Evolutionary conservation across 2,329 filamentous ascomycete genomes (phyloP).

Genomic region (Colletotrichum sp.): DNA sequence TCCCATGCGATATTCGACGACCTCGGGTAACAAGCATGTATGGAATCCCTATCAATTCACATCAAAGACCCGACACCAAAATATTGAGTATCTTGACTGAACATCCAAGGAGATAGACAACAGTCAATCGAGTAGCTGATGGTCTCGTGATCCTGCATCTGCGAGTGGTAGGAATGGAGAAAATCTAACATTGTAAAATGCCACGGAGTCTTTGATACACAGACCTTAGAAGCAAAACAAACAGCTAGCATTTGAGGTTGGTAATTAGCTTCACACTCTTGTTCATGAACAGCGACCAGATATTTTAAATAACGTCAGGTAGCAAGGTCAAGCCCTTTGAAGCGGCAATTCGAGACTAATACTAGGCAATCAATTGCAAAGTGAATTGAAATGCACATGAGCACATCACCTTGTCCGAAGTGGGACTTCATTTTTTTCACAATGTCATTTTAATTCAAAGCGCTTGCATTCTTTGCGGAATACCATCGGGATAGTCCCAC

Average conservation of each 20-base stretch:
- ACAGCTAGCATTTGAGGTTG: not conserved
- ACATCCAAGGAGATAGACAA: not conserved
- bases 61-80: not conserved
- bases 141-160: not conserved
- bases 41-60: not conserved
- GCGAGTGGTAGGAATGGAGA: not conserved
- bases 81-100: not conserved
- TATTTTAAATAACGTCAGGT: not conserved
- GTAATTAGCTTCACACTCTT: not conserved
- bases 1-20: not conserved
- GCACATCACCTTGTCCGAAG: not conserved
- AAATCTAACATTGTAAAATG: rapidly evolving
- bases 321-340: rapidly evolving
- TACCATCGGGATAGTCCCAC: not conserved
- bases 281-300: rapidly evolving
- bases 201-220: not conserved
- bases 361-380: rapidly evolving
- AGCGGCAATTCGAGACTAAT: not conserved
- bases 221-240: not conserved
- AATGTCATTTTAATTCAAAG: not conserved
- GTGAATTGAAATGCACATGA: not conserved
- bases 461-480: not conserved
- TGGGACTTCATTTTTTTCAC: not conserved
- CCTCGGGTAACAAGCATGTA: not conserved
- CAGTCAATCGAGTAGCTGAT: not conserved